Evolutionary conservation across 2,329 filamentous ascomycete species (phyloP).

Genomic region (Xylariaceae sp.): DNA sequence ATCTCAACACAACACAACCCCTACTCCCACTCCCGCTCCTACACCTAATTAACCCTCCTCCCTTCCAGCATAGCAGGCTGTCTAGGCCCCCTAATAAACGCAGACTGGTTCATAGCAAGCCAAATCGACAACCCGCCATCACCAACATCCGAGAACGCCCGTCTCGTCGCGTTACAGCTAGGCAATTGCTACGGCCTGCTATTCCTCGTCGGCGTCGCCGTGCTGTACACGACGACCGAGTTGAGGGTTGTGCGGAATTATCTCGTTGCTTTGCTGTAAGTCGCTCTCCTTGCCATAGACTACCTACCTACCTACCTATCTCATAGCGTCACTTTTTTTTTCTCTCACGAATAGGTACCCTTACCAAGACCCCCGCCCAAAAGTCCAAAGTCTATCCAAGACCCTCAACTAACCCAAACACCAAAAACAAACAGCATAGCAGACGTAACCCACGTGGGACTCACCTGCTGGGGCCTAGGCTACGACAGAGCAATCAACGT

Average conservation of each 20-base stretch:
- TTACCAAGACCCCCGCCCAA: too few species aligned
- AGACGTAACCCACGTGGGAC: slow-evolving; percentile 71
- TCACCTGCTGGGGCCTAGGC: slow-evolving; percentile 66
- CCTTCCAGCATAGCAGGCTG: slow-evolving; percentile 64
- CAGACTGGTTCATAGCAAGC: slow-evolving; percentile 68
- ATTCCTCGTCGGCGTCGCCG: slow-evolving; percentile 67
- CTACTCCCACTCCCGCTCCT: neutral
- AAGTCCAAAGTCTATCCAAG: too few species aligned
- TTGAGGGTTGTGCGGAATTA: slow-evolving; percentile 71
- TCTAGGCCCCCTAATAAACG: slow-evolving; percentile 60
- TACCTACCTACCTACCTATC: slow-evolving; percentile 31
- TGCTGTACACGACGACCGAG: slow-evolving; percentile 70
- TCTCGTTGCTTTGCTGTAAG: slow-evolving; percentile 64
- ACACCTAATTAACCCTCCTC: neutral
- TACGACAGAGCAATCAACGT: slow-evolving; percentile 60
- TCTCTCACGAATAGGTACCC: too few species aligned
- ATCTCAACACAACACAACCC: neutral
- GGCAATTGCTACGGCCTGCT: slow-evolving; percentile 74
- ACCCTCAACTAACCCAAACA: neutral
- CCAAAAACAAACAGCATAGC: slow-evolving; percentile 58
- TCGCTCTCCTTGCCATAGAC: slow-evolving; percentile 31
- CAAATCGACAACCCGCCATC: slow-evolving; percentile 60
- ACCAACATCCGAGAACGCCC: slow-evolving; percentile 52
- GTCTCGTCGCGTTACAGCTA: slow-evolving; percentile 70
- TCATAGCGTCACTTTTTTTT: neutral